phyloP scores from a whole-genome alignment of 345 rosid genomes.

The Pistacia integerrima region DNA sequence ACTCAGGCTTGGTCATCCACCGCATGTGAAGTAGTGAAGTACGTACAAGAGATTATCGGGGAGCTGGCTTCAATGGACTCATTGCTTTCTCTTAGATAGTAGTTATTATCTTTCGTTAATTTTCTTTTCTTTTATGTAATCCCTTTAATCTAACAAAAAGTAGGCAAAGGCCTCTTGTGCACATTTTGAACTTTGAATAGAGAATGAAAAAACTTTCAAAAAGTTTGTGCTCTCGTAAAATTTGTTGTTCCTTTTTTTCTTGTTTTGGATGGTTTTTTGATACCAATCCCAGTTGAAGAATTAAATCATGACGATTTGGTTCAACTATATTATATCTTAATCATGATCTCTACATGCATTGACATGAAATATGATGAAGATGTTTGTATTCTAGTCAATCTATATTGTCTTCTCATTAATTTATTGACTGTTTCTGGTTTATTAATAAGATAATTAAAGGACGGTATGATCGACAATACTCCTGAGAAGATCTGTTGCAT shows the following conservation, averaged over 20 bases:
- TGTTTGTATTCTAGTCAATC: not conserved
- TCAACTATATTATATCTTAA: not conserved
- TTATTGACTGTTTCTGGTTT: not conserved
- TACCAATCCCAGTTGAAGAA: not conserved
- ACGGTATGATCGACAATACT: not conserved
- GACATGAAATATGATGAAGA: not conserved
- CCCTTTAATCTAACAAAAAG: not conserved
- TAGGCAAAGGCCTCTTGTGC: not conserved
- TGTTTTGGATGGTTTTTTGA: not conserved
- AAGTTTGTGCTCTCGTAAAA: not conserved
- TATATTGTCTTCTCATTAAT: not conserved
- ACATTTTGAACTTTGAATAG: constrained; percentile 3
- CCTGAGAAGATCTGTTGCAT: not conserved
- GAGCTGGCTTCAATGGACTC: not conserved
- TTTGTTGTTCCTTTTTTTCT: not conserved
- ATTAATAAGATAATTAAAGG: not conserved
- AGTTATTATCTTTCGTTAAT: not conserved
- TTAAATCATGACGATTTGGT: not conserved
- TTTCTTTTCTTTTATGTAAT: not conserved
- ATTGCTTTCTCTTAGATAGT: not conserved
- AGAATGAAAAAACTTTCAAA: not conserved
- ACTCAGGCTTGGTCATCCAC: constrained; percentile 79
- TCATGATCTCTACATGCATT: not conserved
- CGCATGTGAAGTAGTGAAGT: constrained; percentile 43
- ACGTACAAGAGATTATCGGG: not conserved